Percentiles rank a stretch among this genome's conserved stretches.
phyloP scores from a whole-genome alignment of 768 basidiomycete genomes.

The Boletus bicolor region DNA sequence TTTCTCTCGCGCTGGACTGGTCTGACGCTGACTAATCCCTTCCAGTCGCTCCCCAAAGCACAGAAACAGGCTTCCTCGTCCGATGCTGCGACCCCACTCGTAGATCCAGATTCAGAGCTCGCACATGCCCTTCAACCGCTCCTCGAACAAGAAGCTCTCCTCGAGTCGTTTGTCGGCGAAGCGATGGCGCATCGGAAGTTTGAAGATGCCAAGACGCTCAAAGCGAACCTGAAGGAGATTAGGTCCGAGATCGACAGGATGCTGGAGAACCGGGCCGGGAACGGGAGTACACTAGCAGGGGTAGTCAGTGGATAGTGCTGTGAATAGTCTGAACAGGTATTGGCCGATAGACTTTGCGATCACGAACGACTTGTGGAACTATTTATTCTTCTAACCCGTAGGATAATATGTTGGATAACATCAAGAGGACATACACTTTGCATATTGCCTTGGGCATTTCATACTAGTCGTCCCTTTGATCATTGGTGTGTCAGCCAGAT shows the following conservation, averaged over 20 bases:
- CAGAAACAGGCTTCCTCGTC: conserved; percentile 28
- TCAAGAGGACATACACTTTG: background rate
- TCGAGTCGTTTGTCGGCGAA: conserved; percentile 88
- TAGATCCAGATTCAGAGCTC: conserved; percentile 66
- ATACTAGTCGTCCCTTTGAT: background rate
- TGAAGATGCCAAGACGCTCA: conserved; percentile 87
- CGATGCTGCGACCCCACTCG: conserved; percentile 24
- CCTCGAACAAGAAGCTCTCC: conserved; percentile 89
- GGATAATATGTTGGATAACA: conserved; percentile 9
- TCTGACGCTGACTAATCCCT: background rate
- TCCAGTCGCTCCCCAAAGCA: conserved; percentile 48
- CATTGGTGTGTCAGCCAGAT: too few species aligned
- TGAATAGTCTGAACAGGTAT: background rate
- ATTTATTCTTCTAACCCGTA: background rate
- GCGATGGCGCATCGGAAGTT: conserved; percentile 90
- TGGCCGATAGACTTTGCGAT: background rate
- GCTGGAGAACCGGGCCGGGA: conserved; percentile 34
- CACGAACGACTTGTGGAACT: background rate
- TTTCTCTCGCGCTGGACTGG: background rate
- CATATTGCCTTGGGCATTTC: background rate
- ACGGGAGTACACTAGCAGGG: background rate
- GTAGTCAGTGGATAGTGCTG: background rate
- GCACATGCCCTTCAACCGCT: conserved; percentile 80
- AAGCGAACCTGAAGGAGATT: conserved; percentile 78
- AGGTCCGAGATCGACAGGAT: conserved; percentile 77